phyloP scores from a whole-genome alignment of 208 protist species.

The Trypanosoma scelopori region DNA sequence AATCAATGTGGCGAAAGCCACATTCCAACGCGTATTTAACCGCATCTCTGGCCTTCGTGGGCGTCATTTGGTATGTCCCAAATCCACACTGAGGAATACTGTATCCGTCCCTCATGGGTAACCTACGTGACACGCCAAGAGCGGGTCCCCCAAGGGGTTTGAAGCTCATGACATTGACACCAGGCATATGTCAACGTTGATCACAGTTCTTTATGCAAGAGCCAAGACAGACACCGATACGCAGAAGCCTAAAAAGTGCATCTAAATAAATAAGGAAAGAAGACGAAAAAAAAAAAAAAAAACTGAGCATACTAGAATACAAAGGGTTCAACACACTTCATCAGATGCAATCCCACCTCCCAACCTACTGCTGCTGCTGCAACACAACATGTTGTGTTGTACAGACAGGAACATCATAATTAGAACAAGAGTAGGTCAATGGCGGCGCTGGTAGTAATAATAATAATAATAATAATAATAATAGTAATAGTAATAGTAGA shows the following conservation, averaged over 20 bases:
- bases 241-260: background rate
- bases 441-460: conserved; percentile 8
- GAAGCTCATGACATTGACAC: conserved; percentile 32
- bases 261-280: conserved; percentile 14
- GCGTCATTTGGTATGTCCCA: conserved; percentile 81
- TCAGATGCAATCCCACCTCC: no score
- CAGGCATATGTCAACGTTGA: conserved; percentile 17
- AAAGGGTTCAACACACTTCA: background rate
- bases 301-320: conserved; percentile 14
- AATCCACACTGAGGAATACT: conserved; percentile 86
- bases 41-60: conserved; percentile 36
- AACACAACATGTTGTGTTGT: background rate
- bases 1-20: conserved; percentile 91
- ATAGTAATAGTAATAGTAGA: conserved; percentile 22
- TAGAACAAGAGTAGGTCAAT: conserved; percentile 5
- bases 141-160: conserved; percentile 42
- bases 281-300: conserved; percentile 30
- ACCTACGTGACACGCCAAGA: conserved; percentile 22
- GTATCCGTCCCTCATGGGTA: conserved; percentile 50
- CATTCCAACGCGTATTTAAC: conserved; percentile 71
- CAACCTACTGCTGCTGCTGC: background rate
- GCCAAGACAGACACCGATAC: background rate
- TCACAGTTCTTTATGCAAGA: no score
- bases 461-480: conserved; percentile 22
- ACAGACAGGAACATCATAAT: background rate